Evolutionary conservation across 2,329 filamentous ascomycete genomes (phyloP), one percentile per base, ranked within the genome.

Genomic region (Alternaria ethzedia): DNA sequence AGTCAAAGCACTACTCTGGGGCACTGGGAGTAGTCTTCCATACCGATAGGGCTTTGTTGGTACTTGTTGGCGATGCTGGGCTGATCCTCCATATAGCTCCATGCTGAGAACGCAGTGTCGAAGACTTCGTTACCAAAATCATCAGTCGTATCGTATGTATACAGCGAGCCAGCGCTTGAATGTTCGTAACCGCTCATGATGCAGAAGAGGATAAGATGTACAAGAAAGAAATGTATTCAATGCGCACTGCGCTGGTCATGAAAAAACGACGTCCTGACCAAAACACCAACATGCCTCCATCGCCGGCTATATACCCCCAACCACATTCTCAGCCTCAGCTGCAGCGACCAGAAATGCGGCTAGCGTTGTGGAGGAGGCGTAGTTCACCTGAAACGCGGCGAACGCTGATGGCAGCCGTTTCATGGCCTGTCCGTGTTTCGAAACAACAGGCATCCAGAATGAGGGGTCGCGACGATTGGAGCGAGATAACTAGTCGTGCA

Each of bases 361-460:
- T 59, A 46, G 58, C 54, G 59, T 41, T 36, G 32, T 60, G 30
- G 65, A 68, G 66, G 70, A 57, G 67, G 57, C 54, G 64, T 64
- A 69, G 61, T 74, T 73, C 71, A 73, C 73, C 73, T 73, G 71
- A 75, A 75, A 70, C 72, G 47, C 46, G 41, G 32, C 36, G 49
- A 54, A 50, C 28, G 25, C 60, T 49, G 54, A 57, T 59, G 54
- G 28, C 63, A 54, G 57, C 61, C 51, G 59, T 67, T 68, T 67
- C 52, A 59, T 44, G 51, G 58, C 54, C 54, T 54, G 45, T 64
- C 49, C 49, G 67, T 68, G 72, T 74, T 73, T 74, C 70, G 69
- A 70, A 60, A 54, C 56, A 23, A 41, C 46, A 62, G 54, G 59
- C 63, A 52, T 49, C 59, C 20, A 63, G 56, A 61, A 62, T 63